Conservation (phyloP, 495 filamentous ascomycete species). For the Sporormia fimetaria region DNA sequence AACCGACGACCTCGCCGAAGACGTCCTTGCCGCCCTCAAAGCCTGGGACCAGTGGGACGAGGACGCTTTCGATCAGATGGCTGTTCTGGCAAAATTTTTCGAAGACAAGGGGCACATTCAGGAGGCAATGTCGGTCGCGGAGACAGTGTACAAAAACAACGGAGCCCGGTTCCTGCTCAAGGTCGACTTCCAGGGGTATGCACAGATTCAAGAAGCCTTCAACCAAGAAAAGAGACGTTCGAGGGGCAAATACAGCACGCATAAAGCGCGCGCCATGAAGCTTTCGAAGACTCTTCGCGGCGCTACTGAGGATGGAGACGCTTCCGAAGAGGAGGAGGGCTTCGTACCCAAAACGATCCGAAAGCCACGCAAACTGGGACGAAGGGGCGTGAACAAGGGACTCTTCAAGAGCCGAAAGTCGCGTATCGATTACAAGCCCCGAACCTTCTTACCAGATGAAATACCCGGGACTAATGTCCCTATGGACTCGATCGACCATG, state of each 20-base stretch:
- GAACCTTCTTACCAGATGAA: constrained; percentile 7
- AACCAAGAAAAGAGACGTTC: background rate
- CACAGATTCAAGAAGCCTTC: constrained; percentile 1
- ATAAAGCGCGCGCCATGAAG: constrained; percentile 1
- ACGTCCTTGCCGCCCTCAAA: constrained; percentile 44
- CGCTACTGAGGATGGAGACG: constrained; percentile 1
- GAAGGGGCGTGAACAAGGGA: background rate
- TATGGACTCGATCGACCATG: constrained; percentile 1
- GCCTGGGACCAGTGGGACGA: constrained; percentile 57
- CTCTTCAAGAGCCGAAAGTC: constrained; percentile 6
- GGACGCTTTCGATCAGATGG: constrained; percentile 57
- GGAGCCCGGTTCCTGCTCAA: constrained; percentile 4
- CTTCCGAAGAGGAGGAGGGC: background rate
- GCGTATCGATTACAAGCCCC: background rate
- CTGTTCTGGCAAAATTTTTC: constrained; percentile 68
- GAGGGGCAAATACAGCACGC: constrained; percentile 1
- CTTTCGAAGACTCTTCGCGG: constrained; percentile 2
- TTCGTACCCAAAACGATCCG: no score
- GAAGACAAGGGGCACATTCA: constrained; percentile 56
- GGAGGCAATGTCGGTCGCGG: constrained; percentile 39
- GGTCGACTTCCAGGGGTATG: constrained; percentile 1
- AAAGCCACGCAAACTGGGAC: background rate
- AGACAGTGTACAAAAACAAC: constrained; percentile 5
- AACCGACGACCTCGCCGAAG: constrained; percentile 55
- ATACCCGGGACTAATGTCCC: constrained; percentile 7